Conservation (phyloP, 1,139 yeast species). For the Eremothecium gossypii region DNA sequence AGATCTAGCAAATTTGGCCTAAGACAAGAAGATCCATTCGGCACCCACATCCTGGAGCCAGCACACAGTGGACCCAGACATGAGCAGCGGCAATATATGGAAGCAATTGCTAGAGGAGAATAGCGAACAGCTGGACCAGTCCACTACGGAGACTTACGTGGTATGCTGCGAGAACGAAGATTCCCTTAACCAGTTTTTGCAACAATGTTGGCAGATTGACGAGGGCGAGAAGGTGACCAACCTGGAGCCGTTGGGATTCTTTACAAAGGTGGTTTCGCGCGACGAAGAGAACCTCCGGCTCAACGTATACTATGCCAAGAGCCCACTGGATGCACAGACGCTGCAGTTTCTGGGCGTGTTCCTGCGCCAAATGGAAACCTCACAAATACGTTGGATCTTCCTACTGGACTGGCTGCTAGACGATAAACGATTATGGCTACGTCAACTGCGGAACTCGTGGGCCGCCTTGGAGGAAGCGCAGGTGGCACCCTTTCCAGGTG, state of each 20-base stretch:
- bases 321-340: background rate
- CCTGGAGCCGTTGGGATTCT: constrained; percentile 3
- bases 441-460: constrained; percentile 7
- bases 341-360: constrained; percentile 3
- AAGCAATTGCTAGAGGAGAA: constrained; percentile 4
- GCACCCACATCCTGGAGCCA: too few relatives aligned
- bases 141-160: background rate
- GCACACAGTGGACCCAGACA: background rate
- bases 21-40: too few relatives aligned
- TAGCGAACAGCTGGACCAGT: background rate
- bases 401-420: constrained; percentile 17
- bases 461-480: constrained; percentile 4
- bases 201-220: constrained; percentile 2
- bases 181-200: constrained; percentile 2
- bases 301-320: constrained; percentile 1
- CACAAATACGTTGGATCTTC: constrained; percentile 12
- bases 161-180: constrained; percentile 2
- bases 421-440: constrained; percentile 15
- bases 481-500: constrained; percentile 6
- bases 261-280: background rate
- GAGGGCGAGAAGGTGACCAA: background rate
- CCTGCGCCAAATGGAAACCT: background rate
- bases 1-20: too few relatives aligned
- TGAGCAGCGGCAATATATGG: constrained; percentile 3
- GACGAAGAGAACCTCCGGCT: background rate